Percentiles rank a stretch among this genome's conserved stretches.
Evolutionary conservation across 1,284 basidiomycete species (phyloP).

Genomic region (Tetrapyrgos nigripes): DNA sequence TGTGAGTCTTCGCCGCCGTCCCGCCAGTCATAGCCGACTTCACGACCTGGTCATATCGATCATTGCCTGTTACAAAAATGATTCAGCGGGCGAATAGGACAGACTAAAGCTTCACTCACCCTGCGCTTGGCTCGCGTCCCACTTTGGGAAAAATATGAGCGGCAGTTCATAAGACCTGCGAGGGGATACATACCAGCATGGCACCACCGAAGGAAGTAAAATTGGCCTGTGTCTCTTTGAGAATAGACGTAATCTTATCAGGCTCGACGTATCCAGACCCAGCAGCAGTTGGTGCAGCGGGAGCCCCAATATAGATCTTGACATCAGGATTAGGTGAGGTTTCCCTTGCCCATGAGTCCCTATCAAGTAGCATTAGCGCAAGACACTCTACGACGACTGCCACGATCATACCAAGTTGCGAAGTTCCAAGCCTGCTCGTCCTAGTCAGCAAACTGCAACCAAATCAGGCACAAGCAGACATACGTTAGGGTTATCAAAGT

Average conservation of each 20-base stretch:
- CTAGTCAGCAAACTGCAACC: no score
- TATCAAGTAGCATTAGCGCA: constrained; percentile 22
- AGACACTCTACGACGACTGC: not conserved
- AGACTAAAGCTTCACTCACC: constrained; percentile 22
- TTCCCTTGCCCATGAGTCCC: constrained; percentile 70
- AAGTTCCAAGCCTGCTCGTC: constrained; percentile 56
- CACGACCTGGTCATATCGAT: constrained; percentile 54
- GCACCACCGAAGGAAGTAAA: constrained; percentile 73
- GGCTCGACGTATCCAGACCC: constrained; percentile 59
- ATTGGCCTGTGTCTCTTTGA: constrained; percentile 47
- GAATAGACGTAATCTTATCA: constrained; percentile 50
- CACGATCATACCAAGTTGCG: constrained; percentile 46
- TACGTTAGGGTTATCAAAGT: constrained; percentile 31
- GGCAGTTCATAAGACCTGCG: no score
- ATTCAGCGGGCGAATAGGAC: not conserved
- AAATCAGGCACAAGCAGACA: no score
- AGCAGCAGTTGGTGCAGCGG: constrained; percentile 54
- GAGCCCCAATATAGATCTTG: constrained; percentile 70
- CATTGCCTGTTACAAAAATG: constrained; percentile 46
- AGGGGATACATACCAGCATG: constrained; percentile 49
- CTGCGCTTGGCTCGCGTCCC: constrained; percentile 39
- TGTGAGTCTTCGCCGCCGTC: not conserved
- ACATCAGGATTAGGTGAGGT: constrained; percentile 61
- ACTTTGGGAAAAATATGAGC: no score
- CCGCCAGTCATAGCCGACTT: constrained; percentile 54